Evolutionary conservation across 2,329 filamentous ascomycete genomes (phyloP).

Genomic region (Zymoseptoria ardabiliae): DNA sequence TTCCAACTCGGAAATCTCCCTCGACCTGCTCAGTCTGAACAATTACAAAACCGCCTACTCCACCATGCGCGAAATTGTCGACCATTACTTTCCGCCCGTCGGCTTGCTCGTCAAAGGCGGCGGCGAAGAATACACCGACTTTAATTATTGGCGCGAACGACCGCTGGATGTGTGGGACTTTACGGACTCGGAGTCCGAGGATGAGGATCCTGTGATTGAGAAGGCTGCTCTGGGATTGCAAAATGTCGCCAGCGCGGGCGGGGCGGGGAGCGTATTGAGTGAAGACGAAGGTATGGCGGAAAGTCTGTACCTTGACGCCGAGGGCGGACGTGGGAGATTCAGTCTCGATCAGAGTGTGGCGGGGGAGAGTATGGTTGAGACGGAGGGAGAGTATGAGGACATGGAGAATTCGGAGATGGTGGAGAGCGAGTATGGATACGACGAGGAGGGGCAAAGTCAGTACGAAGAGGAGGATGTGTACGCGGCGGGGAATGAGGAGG

Average conservation of each 20-base stretch:
- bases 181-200: slow-evolving; percentile 67
- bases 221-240: slow-evolving; percentile 7
- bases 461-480: background rate
- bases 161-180: slow-evolving; percentile 84
- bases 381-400: background rate
- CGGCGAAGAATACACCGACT: slow-evolving; percentile 93
- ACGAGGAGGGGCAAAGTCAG: background rate
- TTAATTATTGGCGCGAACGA: slow-evolving; percentile 87
- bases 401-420: background rate
- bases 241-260: slow-evolving; percentile 3
- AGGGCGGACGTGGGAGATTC: slow-evolving; percentile 3
- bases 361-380: background rate
- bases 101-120: slow-evolving; percentile 79
- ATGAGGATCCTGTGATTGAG: slow-evolving; percentile 30
- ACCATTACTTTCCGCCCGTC: slow-evolving; percentile 95
- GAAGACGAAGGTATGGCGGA: slow-evolving; percentile 26
- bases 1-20: slow-evolving; percentile 87
- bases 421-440: background rate
- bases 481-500: background rate
- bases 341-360: slow-evolving; percentile 18
- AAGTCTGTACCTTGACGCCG: slow-evolving; percentile 10
- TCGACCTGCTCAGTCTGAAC: slow-evolving; percentile 84
- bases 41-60: slow-evolving; percentile 96
- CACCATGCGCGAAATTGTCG: slow-evolving; percentile 92
- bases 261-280: slow-evolving; percentile 19